Conservation (phyloP, 2,329 filamentous ascomycete genomes). For the Chrysoporthe austroafricana region DNA sequence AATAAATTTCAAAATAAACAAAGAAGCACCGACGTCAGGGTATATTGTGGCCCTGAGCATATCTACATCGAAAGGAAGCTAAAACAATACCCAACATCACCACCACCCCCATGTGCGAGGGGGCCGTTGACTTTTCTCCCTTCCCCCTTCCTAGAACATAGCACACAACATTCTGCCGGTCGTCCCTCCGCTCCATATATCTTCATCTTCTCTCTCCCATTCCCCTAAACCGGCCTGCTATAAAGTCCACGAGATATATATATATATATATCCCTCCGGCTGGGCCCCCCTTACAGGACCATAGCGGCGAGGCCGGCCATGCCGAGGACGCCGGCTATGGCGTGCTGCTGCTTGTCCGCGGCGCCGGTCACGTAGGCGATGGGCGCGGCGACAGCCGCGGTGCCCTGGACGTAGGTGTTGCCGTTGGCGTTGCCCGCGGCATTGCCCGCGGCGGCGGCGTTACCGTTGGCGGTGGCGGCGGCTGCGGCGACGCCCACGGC, state of each 20-base stretch:
- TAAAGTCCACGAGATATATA: neutral
- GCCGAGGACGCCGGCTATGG: constrained; percentile 13
- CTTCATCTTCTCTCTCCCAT: neutral
- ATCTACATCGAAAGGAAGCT: neutral
- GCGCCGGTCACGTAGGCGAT: constrained; percentile 34
- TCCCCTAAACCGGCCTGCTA: neutral
- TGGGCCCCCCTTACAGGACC: constrained; percentile 36
- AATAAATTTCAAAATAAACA: neutral
- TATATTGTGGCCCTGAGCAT: neutral
- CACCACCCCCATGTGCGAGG: neutral
- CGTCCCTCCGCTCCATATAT: neutral
- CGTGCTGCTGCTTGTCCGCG: constrained; percentile 24
- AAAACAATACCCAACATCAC: neutral
- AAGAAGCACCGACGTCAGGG: neutral
- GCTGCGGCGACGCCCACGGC: too few relatives aligned
- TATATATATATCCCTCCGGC: neutral
- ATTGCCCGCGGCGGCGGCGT: neutral
- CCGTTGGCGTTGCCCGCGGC: constrained; percentile 21
- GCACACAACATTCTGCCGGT: neutral
- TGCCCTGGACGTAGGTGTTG: constrained; percentile 29
- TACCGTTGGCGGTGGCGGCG: neutral
- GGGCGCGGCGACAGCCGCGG: constrained; percentile 31
- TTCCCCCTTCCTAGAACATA: neutral
- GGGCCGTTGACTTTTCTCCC: neutral
- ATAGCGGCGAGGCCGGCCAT: constrained; percentile 24